Evolutionary conservation across 1,284 basidiomycete species (phyloP), one percentile per base, ranked within the genome.

Genomic region (Cystobasidium slooffiae): DNA sequence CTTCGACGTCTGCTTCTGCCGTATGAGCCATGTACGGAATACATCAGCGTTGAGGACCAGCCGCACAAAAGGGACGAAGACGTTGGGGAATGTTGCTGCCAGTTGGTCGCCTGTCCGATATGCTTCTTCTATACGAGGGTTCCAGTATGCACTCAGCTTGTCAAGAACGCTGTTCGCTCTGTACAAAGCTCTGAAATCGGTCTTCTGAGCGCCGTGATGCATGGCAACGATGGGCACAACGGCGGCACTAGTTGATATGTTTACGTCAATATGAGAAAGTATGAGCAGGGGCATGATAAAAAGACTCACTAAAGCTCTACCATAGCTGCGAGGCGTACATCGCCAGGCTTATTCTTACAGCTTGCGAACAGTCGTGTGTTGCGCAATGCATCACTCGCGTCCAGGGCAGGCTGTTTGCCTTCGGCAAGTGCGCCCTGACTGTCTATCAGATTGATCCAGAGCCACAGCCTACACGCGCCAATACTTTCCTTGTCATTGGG

Each of bases 361-460:
- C 68, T 64, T 5, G 77, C 76, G 44, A 78, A 76, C 0, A 77
- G 56, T 3, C 77, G 62, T 9, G 67, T 72, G 1, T 49, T 63
- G 1, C 73, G 55, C 9, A 76, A 46, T 0, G 75, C 68, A 16
- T 76, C 75, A 12, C 58, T 51, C 20, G 75, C 65, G 24, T 77
- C 77, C 47, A 76, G 24, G 1, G 62, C 39, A 3, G 62, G 58
- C 1, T 68, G n/a, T 22, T 76, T 75, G 31, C 76, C 76, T 31
- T 73, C 70, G 22, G 76, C 74, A 3, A 78, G 69, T 1, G 76
- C 76, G 44, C 62, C 69, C 43, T 76, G 77, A 6, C 51, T 72
- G 56, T 78, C 77, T 7, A 75, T 65, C 53, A 76, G 31, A 64
- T 72, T 53, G 55, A 72, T 69, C 77, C 74, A 75, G 41, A 69